Base-by-base conservation (phyloP, 1,139 yeast species). In the Zygosaccharomyces sapae region DNA sequence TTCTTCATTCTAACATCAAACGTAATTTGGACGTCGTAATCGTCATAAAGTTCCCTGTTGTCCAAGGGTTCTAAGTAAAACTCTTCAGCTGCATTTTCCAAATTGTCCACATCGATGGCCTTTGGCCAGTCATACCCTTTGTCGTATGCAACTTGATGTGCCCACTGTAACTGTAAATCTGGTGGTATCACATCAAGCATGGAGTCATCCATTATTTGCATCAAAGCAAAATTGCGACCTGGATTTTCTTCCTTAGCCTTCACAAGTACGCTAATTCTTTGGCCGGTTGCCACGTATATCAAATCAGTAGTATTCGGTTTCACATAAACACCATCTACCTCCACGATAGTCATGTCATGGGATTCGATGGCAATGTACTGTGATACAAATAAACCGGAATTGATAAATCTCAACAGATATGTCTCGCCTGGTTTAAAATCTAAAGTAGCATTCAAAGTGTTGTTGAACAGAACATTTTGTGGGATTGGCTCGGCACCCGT, bases 401-500 rank as follows among this genome's bases (percentile, higher is more conserved):
- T 85, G 52, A 77, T 74, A 49, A 85, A 72, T 56, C 89, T 72
- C 41, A 83, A 62, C 48, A 82, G 69, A 61, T 84, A 83, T 1
- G 86, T 83, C 53, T 75, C 81, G 43, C 77, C 76, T 16, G 83
- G 80, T 49, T 78, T 73, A 47, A 85, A 83, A 20, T 65, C 47
- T 68, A 86, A 71, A 2, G 85, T 74, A 16, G 69, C 73, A 57
- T 81, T 80, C 47, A 76, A 74, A 9, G 85, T 73, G 53, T 84
- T 85, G 61, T 84, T 83, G 61, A 84, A 75, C 46, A 84, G 69
- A 33, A 79, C 59, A 58, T 79, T 81, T 53, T 80, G 80, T 5
- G 92, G 92, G 48, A 84, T 76, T 33, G 92, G 92, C 63, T 85
- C 94, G 34, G 86, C 88, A 47, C 94, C 94, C 1, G 90, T 83